Percentiles rank a stretch among this genome's conserved stretches.
phyloP scores from a whole-genome alignment of 2,329 filamentous ascomycete genomes.

The Fusarium pilosicola region DNA sequence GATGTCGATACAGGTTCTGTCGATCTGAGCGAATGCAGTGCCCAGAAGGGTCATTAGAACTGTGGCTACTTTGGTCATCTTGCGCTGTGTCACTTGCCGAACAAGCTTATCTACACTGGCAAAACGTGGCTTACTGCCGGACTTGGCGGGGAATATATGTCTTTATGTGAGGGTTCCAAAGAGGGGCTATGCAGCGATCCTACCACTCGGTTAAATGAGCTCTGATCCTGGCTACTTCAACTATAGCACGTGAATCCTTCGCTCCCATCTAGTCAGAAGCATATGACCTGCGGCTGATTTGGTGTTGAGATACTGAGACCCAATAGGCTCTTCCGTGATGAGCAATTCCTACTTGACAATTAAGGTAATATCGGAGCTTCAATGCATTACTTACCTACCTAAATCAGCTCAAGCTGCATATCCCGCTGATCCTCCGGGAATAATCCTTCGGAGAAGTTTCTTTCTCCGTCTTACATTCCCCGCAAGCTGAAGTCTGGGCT shows the following conservation, averaged over 20 bases:
- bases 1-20: constrained; percentile 1
- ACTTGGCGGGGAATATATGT: too few species aligned
- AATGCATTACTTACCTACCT: not conserved
- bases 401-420: not conserved
- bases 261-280: not conserved
- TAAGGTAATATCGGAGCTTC: not conserved
- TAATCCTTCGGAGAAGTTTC: not conserved
- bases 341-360: not conserved
- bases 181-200: not conserved
- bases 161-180: not conserved
- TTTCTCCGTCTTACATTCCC: not conserved
- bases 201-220: not conserved
- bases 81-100: not conserved
- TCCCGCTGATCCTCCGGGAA: not conserved
- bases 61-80: not conserved
- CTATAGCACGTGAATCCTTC: not conserved
- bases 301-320: not conserved
- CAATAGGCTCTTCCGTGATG: not conserved
- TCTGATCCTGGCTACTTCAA: not conserved
- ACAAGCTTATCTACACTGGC: accelerated
- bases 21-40: not conserved
- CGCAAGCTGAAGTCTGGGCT: not conserved
- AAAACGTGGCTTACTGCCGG: accelerated
- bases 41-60: not conserved
- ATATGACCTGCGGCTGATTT: not conserved